These are phyloP conservation scores for Onygenales sp. DNA, from an alignment of 2,329 filamentous ascomycete species.

Conservation along the genomic window DNA sequence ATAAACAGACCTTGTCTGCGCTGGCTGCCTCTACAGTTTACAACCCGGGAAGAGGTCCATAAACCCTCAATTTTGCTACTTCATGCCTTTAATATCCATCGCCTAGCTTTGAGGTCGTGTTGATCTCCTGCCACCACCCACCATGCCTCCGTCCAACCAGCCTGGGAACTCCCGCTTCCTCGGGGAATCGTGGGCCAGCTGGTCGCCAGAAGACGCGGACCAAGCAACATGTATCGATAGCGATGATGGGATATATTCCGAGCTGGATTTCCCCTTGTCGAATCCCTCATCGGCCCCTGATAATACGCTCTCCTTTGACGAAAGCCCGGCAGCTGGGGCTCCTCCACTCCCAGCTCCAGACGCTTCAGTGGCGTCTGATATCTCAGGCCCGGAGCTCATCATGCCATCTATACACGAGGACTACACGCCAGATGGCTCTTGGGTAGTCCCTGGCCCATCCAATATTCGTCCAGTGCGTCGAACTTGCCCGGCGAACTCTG, in stretches of 20 bases:
- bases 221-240: not conserved
- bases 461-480: too few relatives aligned
- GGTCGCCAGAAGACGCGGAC: slow-evolving; percentile 4
- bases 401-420: slow-evolving; percentile 6
- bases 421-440: slow-evolving; percentile 2
- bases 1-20: not conserved
- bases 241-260: not conserved
- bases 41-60: not conserved
- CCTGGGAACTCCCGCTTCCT: not conserved
- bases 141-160: not conserved
- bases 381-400: slow-evolving; percentile 5
- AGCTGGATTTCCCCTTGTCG: slow-evolving; percentile 1
- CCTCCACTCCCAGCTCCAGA: not conserved
- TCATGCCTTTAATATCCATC: not conserved
- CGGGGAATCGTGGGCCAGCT: slow-evolving; percentile 4
- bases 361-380: not conserved
- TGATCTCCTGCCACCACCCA: not conserved
- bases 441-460: not conserved
- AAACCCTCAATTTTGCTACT: not conserved
- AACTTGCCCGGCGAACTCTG: too few relatives aligned
- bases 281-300: not conserved
- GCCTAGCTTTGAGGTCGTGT: not conserved
- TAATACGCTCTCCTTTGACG: not conserved
- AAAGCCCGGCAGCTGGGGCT: not conserved
- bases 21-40: not conserved